Evolutionary conservation across 768 basidiomycete species (phyloP).

Genomic region (Russula lepida): DNA sequence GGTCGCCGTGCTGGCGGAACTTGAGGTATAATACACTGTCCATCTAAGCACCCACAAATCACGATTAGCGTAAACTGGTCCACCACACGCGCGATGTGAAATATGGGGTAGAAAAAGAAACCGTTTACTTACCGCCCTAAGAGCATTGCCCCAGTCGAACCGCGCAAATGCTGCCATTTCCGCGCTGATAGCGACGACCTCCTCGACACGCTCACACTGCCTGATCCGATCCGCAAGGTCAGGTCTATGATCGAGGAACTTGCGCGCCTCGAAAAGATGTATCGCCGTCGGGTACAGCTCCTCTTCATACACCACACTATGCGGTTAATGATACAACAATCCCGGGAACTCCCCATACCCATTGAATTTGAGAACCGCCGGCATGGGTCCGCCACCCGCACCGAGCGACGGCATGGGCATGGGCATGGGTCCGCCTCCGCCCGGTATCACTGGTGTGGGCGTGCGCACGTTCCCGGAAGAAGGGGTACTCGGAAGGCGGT

Average conservation of each 20-base stretch:
- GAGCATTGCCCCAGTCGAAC: slow-evolving; percentile 47
- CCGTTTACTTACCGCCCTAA: slow-evolving; percentile 38
- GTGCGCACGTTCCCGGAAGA: not conserved
- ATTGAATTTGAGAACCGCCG: slow-evolving; percentile 29
- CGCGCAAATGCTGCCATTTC: slow-evolving; percentile 30
- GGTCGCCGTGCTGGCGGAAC: slow-evolving; percentile 58
- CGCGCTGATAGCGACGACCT: slow-evolving; percentile 32
- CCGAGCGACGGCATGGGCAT: slow-evolving; percentile 7
- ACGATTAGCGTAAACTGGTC: not conserved
- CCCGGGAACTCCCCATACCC: slow-evolving; percentile 30
- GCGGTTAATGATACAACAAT: slow-evolving; percentile 61
- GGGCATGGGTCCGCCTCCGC: not conserved
- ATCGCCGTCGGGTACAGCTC: slow-evolving; percentile 57
- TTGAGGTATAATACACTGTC: slow-evolving; percentile 60
- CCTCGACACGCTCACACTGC: slow-evolving; percentile 30
- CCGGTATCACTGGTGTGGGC: not conserved
- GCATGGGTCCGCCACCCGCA: slow-evolving; percentile 11
- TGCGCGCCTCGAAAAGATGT: slow-evolving; percentile 71
- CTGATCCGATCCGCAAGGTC: slow-evolving; percentile 52
- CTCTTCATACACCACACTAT: slow-evolving; percentile 48
- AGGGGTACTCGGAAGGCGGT: not conserved
- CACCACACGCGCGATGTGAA: not conserved
- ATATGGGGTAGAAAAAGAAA: not conserved
- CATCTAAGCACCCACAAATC: slow-evolving; percentile 38
- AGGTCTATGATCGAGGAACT: slow-evolving; percentile 46